Evolutionary conservation across 2,329 filamentous ascomycete species (phyloP).

Genomic region (Verticillium klebahnii): DNA sequence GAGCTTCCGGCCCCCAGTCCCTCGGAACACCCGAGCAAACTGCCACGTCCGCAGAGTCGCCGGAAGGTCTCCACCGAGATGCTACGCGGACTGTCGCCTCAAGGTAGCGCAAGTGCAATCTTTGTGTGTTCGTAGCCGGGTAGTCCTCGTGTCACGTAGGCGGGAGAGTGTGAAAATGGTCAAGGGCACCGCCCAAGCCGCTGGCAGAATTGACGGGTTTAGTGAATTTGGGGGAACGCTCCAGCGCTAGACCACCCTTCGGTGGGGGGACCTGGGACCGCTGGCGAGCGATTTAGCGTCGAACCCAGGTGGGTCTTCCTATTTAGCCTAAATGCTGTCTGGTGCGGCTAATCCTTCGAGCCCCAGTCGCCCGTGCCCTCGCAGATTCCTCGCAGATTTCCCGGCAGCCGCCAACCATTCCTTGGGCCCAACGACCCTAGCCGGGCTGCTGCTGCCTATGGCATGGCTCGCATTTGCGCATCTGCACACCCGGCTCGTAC

Average conservation of each 20-base stretch:
- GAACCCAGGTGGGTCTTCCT: not conserved
- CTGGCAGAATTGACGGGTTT: not conserved
- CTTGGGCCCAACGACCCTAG: no score
- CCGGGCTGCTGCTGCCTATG: not conserved
- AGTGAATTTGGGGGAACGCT: not conserved
- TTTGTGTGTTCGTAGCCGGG: not conserved
- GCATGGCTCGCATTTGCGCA: not conserved
- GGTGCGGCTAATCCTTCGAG: slow-evolving; percentile 8
- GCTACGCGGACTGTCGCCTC: not conserved
- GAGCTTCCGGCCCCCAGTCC: not conserved
- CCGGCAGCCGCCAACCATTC: not conserved
- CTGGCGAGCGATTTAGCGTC: not conserved
- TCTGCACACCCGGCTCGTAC: not conserved
- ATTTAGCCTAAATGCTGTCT: slow-evolving; percentile 12
- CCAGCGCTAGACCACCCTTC: not conserved
- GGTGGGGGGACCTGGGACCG: not conserved
- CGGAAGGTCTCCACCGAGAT: not conserved
- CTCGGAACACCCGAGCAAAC: not conserved
- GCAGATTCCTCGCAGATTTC: not conserved
- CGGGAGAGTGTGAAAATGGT: not conserved
- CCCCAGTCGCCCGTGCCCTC: not conserved
- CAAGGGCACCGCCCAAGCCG: not conserved
- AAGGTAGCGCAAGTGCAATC: not conserved
- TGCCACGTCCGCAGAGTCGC: not conserved
- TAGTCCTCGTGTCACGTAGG: no score